Evolutionary conservation across 805 yeast species (phyloP), one percentile per base, ranked within the genome.

Genomic region (Vanderwaltozyma polyspora): DNA sequence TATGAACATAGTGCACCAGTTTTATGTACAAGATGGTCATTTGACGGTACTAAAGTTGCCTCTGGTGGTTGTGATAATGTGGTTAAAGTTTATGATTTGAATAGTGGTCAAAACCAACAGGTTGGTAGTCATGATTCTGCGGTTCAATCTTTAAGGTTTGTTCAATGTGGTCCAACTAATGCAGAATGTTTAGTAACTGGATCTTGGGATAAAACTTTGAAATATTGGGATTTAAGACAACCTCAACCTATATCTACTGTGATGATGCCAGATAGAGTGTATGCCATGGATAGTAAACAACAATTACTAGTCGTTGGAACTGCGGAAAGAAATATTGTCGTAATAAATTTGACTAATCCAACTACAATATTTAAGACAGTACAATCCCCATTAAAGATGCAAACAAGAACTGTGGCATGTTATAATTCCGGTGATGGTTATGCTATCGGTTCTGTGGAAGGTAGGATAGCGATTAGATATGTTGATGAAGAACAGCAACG

Each of bases 171-270:
- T 0, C 85, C 87, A 13, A 66, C 78, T 8, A 82, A 81, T 46
- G 72, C 84, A 0, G 66, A 63, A 19, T 83, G 83, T 44, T 74
- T 89, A 17, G 96, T 86, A 3, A 74, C 87, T 28, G 95, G 94
- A 5, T 84, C 95, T 6, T 91, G 96, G 96, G 98, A 91, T 60
- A 86, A 85, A 60, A 85, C 96, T 1, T 62, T 91, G 42, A 77
- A 74, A 54, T 91, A 89, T 60, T 89, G 98, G 98, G 97, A 91
- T 60, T 67, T 82, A 62, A 76, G 96, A 52, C 76, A 77, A 44
- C 81, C 78, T 31, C 78, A 73, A 46, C 91, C 97, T n/a, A 70
- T 89, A 16, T 72, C 86, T 15, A 81, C 94, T 4, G 62, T 91
- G 28, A 71, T 72, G 48, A 64, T 91, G 56, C 95, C 97, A 0